phyloP scores from a whole-genome alignment of 2,329 filamentous ascomycete species.

The Plectosphaerella sp. region DNA sequence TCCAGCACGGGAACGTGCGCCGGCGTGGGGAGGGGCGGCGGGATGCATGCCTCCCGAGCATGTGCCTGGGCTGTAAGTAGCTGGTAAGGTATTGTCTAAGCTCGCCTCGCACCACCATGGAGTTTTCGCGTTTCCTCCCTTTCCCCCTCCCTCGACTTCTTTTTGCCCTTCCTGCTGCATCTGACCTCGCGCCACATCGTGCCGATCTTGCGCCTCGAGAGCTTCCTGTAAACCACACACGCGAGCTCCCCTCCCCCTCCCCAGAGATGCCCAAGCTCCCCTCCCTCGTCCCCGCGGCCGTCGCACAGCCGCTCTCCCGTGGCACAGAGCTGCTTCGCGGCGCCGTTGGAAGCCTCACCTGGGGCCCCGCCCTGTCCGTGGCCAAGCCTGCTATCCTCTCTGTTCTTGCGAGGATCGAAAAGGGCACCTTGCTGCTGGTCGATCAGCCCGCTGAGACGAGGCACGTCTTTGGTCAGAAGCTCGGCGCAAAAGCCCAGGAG shows the following conservation, averaged over 20 bases:
- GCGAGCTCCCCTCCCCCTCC: not conserved
- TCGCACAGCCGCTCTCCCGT: constrained; percentile 32
- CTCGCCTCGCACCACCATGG: no score
- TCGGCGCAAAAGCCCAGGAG: constrained; percentile 30
- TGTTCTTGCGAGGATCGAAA: constrained; percentile 40
- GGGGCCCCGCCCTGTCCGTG: constrained; percentile 39
- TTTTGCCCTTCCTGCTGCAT: not conserved
- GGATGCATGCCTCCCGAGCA: no score
- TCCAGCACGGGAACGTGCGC: no score
- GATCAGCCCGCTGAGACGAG: constrained; percentile 39
- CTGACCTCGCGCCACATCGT: not conserved
- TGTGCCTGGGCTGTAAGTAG: no score
- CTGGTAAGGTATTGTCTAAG: no score
- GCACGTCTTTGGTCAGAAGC: constrained; percentile 40
- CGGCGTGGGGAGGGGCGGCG: no score
- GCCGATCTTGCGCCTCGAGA: not conserved
- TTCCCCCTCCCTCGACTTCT: not conserved
- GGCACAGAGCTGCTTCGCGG: constrained; percentile 35
- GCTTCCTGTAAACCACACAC: not conserved
- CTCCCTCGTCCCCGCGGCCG: constrained; percentile 26
- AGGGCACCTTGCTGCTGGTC: constrained; percentile 42
- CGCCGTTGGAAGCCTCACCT: constrained; percentile 39
- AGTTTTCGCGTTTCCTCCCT: no score
- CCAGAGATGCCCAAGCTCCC: constrained; percentile 17
- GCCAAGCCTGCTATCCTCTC: constrained; percentile 42